A percentile compares a stretch with the other conserved stretches of the same genome.
These are phyloP conservation scores for Lanmaoa pseudosensibilis DNA, from an alignment of 768 basidiomycete genomes.

Conservation along the genomic window DNA sequence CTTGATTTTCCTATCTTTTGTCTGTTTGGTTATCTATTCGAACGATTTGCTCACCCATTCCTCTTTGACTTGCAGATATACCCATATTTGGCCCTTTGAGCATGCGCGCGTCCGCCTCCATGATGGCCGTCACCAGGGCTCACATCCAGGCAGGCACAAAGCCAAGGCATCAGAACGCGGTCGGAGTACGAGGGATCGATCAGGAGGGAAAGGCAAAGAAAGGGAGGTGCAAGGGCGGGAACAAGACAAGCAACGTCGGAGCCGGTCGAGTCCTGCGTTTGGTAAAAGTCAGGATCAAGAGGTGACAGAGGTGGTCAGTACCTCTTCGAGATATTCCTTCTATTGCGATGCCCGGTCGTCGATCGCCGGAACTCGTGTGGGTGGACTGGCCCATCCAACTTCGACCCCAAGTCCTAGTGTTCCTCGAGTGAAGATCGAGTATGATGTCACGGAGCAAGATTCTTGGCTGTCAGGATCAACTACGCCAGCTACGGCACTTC, in stretches of 20 bases:
- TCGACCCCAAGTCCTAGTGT: constrained; percentile 1
- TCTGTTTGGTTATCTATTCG: background rate
- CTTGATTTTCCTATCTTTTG: background rate
- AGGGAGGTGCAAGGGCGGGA: constrained; percentile 1
- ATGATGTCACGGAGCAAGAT: constrained; percentile 23
- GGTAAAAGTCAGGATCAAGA: constrained; percentile 1
- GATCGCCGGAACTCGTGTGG: background rate
- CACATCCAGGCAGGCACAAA: constrained; percentile 28
- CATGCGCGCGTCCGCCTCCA: constrained; percentile 83
- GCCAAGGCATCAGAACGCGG: constrained; percentile 18
- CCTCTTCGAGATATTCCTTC: constrained; percentile 8
- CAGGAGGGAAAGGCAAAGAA: constrained; percentile 3
- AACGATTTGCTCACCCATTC: constrained; percentile 6
- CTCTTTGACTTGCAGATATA: constrained; percentile 56
- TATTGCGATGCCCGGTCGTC: constrained; percentile 9
- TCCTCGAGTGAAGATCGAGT: constrained; percentile 25
- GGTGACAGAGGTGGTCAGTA: background rate
- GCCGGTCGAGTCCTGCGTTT: constrained; percentile 21
- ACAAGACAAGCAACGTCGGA: constrained; percentile 17
- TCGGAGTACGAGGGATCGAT: constrained; percentile 11
- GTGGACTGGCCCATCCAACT: background rate
- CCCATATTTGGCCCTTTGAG: constrained; percentile 97
- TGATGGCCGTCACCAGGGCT: constrained; percentile 36
- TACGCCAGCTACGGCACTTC: constrained; percentile 24
- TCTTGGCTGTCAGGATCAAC: constrained; percentile 19